Evolutionary conservation across 805 yeast genomes (phyloP).

Genomic region (Candida incommunis): DNA sequence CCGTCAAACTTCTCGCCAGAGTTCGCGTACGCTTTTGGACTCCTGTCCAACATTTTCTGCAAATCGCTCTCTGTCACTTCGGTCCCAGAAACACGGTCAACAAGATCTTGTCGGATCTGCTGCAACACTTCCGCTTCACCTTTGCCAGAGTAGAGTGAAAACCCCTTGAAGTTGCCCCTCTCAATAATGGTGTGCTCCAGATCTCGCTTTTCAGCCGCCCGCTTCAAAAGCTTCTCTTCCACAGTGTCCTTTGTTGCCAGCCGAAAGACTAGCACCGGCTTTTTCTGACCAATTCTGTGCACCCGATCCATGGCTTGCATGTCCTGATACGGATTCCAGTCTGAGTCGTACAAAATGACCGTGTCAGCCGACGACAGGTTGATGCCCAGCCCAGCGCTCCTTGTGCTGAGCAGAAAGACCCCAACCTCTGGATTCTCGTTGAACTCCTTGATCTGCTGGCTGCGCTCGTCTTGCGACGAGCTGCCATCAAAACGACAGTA

Average conservation of each 20-base stretch:
- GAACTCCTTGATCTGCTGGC: constrained; percentile 45
- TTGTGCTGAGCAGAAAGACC: constrained; percentile 68
- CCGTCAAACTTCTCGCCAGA: constrained; percentile 5
- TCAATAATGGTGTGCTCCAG: constrained; percentile 66
- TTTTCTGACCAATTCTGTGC: constrained; percentile 81
- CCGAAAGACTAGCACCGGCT: constrained; percentile 72
- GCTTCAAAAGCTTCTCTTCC: constrained; percentile 67
- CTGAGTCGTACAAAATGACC: constrained; percentile 80
- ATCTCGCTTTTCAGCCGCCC: constrained; percentile 67
- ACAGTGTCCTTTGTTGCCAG: constrained; percentile 65
- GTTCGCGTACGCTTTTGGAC: constrained; percentile 9
- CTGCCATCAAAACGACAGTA: constrained; percentile 67
- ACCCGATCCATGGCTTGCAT: constrained; percentile 93
- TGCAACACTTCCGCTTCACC: constrained; percentile 9
- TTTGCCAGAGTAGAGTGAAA: constrained; percentile 6
- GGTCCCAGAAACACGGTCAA: constrained; percentile 17
- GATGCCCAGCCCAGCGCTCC: constrained; percentile 92
- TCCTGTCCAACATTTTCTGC: constrained; percentile 13
- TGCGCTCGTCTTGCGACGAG: constrained; percentile 50
- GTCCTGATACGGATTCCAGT: constrained; percentile 97
- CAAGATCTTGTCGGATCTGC: constrained; percentile 9
- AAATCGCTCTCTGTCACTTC: constrained; percentile 9
- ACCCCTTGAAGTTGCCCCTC: constrained; percentile 31
- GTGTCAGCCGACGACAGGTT: constrained; percentile 80
- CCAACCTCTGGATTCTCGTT: constrained; percentile 19